A percentile compares a stretch with the other conserved stretches of the same genome.
phyloP scores from a whole-genome alignment of 1,284 basidiomycete genomes.

The Ceratobasidium theobromae region DNA sequence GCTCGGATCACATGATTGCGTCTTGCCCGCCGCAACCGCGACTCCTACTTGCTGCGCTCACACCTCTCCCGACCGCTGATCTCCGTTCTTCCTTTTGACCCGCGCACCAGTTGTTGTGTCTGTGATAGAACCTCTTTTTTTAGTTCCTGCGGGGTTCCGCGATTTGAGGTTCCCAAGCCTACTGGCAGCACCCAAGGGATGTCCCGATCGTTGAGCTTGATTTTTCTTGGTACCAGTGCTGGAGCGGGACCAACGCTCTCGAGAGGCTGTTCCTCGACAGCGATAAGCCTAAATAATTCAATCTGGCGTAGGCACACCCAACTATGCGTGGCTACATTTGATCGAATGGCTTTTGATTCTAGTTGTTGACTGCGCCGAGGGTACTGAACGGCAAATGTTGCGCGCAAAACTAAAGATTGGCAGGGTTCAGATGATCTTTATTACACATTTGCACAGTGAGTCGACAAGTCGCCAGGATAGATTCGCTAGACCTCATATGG shows the following conservation, averaged over 20 bases:
- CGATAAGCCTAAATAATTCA: constrained; percentile 57
- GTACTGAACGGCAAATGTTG: constrained; percentile 77
- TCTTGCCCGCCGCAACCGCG: no score
- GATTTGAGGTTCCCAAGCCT: no score
- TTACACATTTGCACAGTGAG: constrained; percentile 86
- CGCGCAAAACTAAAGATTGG: constrained; percentile 61
- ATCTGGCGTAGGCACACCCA: constrained; percentile 62
- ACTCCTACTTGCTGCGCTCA: no score
- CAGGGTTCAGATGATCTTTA: constrained; percentile 72
- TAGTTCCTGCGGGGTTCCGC: no score
- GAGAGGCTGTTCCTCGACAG: constrained; percentile 69
- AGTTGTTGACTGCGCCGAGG: constrained; percentile 88
- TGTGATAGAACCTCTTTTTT: no score
- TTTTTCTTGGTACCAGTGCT: constrained; percentile 73
- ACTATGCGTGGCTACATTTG: neutral
- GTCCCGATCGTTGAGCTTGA: constrained; percentile 50
- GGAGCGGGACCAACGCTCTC: constrained; percentile 69
- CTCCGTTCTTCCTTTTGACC: no score
- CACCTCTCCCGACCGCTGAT: no score
- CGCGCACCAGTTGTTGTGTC: no score
- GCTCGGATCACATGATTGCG: no score
- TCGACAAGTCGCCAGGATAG: neutral
- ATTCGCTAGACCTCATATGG: constrained; percentile 11
- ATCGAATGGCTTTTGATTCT: constrained; percentile 33
- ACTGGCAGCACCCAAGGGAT: neutral